phyloP scores from a whole-genome alignment of 1,284 basidiomycete species.

The Tetrapyrgos nigripes region DNA sequence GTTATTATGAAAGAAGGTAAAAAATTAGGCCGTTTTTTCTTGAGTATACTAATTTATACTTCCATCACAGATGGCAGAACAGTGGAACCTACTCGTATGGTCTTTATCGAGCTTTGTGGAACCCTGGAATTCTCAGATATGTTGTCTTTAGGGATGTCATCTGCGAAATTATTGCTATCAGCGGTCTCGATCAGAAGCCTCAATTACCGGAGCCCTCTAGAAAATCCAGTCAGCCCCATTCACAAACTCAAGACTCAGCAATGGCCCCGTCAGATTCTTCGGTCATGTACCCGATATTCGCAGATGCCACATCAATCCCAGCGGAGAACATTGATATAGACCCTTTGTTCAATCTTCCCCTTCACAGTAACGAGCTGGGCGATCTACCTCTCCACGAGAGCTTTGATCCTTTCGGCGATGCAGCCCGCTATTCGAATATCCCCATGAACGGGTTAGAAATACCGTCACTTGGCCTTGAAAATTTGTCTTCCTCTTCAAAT shows the following conservation, averaged over 20 bases:
- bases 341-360: slow-evolving; percentile 11
- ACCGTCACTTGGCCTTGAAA: too few species aligned
- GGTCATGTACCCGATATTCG: too few species aligned
- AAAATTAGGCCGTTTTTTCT: neutral
- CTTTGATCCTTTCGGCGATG: neutral
- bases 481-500: too few species aligned
- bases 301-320: neutral
- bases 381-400: slow-evolving; percentile 13
- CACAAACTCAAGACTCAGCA: neutral
- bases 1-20: slow-evolving; percentile 44
- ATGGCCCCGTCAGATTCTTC: neutral
- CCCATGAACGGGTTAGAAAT: too few species aligned
- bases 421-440: too few species aligned
- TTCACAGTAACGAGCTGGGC: slow-evolving; percentile 15
- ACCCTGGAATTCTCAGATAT: too few species aligned
- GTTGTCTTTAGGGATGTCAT: neutral
- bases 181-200: neutral
- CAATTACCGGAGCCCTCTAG: too few species aligned
- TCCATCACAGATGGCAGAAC: neutral
- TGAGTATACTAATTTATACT: neutral
- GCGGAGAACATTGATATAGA: neutral
- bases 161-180: neutral
- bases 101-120: too few species aligned
- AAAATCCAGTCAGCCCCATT: too few species aligned
- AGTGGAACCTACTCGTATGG: neutral